Conservation (phyloP, 345 rosid species). For the Angophora floribunda region DNA sequence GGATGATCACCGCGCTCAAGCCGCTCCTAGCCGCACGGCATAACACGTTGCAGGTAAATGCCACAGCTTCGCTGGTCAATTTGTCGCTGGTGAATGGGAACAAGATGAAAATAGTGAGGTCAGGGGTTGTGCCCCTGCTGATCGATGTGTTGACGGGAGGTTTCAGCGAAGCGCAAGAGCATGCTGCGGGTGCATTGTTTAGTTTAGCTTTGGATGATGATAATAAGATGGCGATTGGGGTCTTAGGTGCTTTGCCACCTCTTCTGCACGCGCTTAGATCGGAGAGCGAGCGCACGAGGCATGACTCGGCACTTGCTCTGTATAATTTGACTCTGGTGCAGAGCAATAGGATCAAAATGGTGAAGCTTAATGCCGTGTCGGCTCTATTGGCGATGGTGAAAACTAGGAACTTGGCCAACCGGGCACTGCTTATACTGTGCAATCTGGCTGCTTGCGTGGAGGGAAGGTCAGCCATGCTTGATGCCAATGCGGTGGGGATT, state of each 20-base stretch:
- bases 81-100: conserved; percentile 57
- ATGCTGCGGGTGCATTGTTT: conserved; percentile 70
- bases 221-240: conserved; percentile 83
- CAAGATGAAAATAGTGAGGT: conserved; percentile 61
- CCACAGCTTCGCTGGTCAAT: conserved; percentile 65
- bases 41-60: conserved; percentile 52
- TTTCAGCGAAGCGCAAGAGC: conserved; percentile 57
- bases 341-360: conserved; percentile 51
- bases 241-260: conserved; percentile 74
- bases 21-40: conserved; percentile 50
- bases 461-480: conserved; percentile 64
- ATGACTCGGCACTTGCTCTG: conserved; percentile 67
- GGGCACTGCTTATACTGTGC: conserved; percentile 43
- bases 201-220: conserved; percentile 73
- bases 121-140: conserved; percentile 59
- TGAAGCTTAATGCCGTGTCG: conserved; percentile 58
- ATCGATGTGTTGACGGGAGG: conserved; percentile 66
- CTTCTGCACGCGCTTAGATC: conserved; percentile 56
- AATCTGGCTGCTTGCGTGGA: conserved; percentile 59
- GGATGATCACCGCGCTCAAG: conserved; percentile 41
- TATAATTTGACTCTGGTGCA: conserved; percentile 62
- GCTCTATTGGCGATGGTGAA: conserved; percentile 44
- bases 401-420: conserved; percentile 31
- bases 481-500: conserved; percentile 54
- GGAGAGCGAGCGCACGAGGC: conserved; percentile 49